A percentile compares a stretch with the other conserved stretches of the same genome.
Conservation (phyloP, 768 basidiomycete genomes). For the Sistotremastrum niveocremeum region DNA sequence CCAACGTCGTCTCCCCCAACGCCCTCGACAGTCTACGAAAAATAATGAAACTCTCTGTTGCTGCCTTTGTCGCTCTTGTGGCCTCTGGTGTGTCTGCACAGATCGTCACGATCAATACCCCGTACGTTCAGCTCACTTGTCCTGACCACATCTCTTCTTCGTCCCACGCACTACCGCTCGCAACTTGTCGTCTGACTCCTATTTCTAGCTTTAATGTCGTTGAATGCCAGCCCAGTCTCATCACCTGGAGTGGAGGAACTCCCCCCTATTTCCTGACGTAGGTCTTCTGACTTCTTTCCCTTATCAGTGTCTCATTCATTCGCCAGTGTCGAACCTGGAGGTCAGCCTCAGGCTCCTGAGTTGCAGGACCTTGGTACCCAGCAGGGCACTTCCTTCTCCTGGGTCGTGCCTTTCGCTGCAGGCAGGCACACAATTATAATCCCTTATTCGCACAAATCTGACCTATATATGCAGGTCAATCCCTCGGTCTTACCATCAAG, state of each 20-base stretch:
- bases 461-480: conserved; percentile 24
- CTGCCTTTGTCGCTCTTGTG: conserved; percentile 28
- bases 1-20: neutral
- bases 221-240: conserved; percentile 41
- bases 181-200: neutral
- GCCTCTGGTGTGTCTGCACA: conserved; percentile 32
- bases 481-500: conserved; percentile 43
- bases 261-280: conserved; percentile 52
- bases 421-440: conserved; percentile 20
- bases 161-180: neutral
- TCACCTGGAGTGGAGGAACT: conserved; percentile 44
- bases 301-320: neutral
- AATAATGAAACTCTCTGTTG: conserved; percentile 34
- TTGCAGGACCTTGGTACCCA: conserved; percentile 33
- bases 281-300: conserved; percentile 5
- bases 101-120: conserved; percentile 47
- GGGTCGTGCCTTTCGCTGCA: conserved; percentile 36
- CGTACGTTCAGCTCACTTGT: conserved; percentile 32
- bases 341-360: conserved; percentile 27
- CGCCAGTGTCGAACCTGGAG: conserved; percentile 41
- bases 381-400: conserved; percentile 31
- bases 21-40: conserved; percentile 3
- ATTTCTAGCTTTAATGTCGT: conserved; percentile 29
- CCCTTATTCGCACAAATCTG: neutral
- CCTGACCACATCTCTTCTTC: conserved; percentile 2